A percentile compares a stretch with the other conserved stretches of the same genome.
Evolutionary conservation across 169 alveolate species (phyloP).

Genomic region (Plasmodium cynomolgi): DNA sequence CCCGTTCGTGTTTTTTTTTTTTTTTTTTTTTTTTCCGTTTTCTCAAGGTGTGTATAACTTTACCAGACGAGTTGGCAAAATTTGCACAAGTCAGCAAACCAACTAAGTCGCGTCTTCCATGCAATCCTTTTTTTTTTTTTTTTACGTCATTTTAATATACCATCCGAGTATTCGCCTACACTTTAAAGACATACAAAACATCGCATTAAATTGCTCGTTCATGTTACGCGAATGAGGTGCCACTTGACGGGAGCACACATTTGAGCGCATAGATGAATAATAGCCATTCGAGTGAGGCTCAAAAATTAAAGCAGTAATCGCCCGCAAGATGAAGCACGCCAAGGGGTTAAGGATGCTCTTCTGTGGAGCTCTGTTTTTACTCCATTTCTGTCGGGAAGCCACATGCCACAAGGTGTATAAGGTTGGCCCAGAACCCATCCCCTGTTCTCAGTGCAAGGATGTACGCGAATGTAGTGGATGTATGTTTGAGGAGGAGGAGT

Average conservation of each 20-base stretch:
- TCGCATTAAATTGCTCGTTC: background rate
- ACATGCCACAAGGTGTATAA: conserved; percentile 7
- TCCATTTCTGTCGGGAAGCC: background rate
- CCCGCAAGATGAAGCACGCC: background rate
- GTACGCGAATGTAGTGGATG: conserved; percentile 39
- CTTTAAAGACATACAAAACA: background rate
- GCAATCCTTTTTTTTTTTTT: background rate
- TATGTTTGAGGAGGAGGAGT: conserved; percentile 47
- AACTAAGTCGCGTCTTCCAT: background rate
- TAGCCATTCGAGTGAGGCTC: background rate
- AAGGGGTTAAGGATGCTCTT: background rate
- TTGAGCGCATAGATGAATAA: background rate
- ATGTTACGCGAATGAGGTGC: background rate
- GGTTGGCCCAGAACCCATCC: conserved; percentile 17
- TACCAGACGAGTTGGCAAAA: background rate
- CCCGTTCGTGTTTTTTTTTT: background rate
- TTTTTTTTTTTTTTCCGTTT: background rate
- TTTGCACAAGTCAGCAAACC: background rate
- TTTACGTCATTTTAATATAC: background rate
- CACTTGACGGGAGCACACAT: background rate
- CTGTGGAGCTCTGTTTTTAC: conserved; percentile 2
- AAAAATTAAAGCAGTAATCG: background rate
- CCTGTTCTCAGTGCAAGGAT: conserved; percentile 56
- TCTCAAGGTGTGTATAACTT: background rate
- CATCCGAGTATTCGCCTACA: background rate